phyloP scores from a whole-genome alignment of 257 asterid species.

The Nicotiana paniculata region DNA sequence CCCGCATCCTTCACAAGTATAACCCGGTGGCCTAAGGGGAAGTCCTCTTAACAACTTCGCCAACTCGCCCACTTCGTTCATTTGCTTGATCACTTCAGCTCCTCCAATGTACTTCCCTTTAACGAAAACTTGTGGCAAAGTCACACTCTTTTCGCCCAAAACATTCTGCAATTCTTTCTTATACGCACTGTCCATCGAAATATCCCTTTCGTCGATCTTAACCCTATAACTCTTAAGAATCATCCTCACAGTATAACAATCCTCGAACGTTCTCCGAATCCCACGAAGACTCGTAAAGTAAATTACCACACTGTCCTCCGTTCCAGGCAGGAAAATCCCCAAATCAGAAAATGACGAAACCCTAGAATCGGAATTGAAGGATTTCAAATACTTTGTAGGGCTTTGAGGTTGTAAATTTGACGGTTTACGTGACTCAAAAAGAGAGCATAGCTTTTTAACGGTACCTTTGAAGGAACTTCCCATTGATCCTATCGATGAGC shows the following conservation, averaged over 20 bases:
- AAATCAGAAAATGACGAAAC: neutral
- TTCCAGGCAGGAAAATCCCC: conserved; percentile 40
- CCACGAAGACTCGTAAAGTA: conserved; percentile 90
- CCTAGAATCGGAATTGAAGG: conserved; percentile 26
- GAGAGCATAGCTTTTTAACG: conserved; percentile 58
- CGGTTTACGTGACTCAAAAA: conserved; percentile 39
- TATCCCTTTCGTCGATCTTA: conserved; percentile 71
- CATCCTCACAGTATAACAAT: conserved; percentile 65
- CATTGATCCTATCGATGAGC: conserved; percentile 52
- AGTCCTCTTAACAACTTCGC: conserved; percentile 37
- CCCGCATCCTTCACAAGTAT: conserved; percentile 42
- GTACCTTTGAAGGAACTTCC: conserved; percentile 65
- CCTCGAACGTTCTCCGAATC: conserved; percentile 64
- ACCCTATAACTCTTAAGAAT: conserved; percentile 66
- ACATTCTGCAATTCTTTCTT: conserved; percentile 60
- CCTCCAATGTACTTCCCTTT: conserved; percentile 60
- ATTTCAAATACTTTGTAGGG: conserved; percentile 17
- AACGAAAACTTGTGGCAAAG: conserved; percentile 76
- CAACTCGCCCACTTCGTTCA: conserved; percentile 46
- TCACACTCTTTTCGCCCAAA: conserved; percentile 49
- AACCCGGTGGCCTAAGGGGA: conserved; percentile 25
- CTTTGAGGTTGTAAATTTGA: conserved; percentile 9
- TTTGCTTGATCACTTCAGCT: conserved; percentile 36
- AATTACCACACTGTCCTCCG: conserved; percentile 81
- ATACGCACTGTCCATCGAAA: conserved; percentile 73